These are phyloP conservation scores for Suhomyces guaymorum DNA, from an alignment of 1,139 yeast species.

Conservation along the genomic window DNA sequence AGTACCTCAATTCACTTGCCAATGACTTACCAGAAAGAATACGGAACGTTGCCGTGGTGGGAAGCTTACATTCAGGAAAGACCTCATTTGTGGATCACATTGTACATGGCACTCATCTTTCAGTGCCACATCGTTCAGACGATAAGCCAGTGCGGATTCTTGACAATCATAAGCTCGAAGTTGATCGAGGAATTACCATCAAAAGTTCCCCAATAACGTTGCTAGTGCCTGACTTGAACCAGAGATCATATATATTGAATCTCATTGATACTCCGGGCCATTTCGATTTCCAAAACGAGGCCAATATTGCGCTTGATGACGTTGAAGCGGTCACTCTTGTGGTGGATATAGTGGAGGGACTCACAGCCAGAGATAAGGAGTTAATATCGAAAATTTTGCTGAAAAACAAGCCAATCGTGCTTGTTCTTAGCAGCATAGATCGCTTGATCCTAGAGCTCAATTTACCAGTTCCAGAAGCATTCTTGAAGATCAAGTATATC, in stretches of 20 bases:
- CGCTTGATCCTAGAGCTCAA: conserved; percentile 74
- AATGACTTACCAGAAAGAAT: conserved; percentile 58
- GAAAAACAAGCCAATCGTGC: conserved; percentile 50
- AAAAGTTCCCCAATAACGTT: conserved; percentile 65
- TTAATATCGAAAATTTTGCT: conserved; percentile 51
- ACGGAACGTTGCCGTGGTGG: conserved; percentile 80
- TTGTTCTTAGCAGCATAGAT: conserved; percentile 83
- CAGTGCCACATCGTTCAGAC: conserved; percentile 16
- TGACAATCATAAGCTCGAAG: conserved; percentile 71
- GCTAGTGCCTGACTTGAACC: conserved; percentile 55
- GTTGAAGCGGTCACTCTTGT: conserved; percentile 71
- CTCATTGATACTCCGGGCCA: conserved; percentile 92
- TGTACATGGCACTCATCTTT: conserved; percentile 61
- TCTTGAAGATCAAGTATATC: conserved; percentile 60
- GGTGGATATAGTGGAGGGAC: conserved; percentile 85
- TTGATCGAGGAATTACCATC: conserved; percentile 68
- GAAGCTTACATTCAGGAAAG: conserved; percentile 85
- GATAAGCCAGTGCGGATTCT: conserved; percentile 57
- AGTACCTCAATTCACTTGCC: conserved; percentile 56
- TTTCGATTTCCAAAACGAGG: conserved; percentile 76
- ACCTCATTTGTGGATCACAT: conserved; percentile 75
- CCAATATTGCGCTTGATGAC: conserved; percentile 54
- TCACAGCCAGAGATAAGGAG: conserved; percentile 53
- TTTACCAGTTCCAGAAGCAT: conserved; percentile 74
- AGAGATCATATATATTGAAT: conserved; percentile 60